phyloP scores from a whole-genome alignment of 1,284 basidiomycete genomes.

The Bjerkandera adusta region DNA sequence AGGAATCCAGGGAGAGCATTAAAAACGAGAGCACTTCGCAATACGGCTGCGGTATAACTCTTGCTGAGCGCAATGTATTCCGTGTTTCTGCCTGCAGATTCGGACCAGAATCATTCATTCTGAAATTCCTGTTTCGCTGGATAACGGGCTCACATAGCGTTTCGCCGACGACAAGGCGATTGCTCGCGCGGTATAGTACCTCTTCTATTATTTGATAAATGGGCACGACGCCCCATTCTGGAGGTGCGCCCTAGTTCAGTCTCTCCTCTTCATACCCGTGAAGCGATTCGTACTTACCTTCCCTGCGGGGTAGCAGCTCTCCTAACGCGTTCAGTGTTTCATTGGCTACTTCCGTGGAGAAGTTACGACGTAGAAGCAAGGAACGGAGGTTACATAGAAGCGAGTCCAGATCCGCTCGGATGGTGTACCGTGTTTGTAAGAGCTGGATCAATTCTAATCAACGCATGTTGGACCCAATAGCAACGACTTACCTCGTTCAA shows the following conservation, averaged over 20 bases:
- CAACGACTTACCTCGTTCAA: constrained; percentile 83
- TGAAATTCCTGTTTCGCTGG: too few relatives aligned
- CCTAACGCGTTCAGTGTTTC: constrained; percentile 35
- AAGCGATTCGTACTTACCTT: constrained; percentile 21
- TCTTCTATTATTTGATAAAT: constrained; percentile 3
- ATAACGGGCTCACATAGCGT: constrained; percentile 6
- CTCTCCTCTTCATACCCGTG: too few relatives aligned
- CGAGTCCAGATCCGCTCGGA: constrained; percentile 32
- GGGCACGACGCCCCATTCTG: constrained; percentile 7
- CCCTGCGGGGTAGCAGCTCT: constrained; percentile 29
- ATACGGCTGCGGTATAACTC: constrained; percentile 19
- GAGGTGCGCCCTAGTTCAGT: too few relatives aligned
- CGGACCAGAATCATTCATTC: too few relatives aligned
- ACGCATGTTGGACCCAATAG: too few relatives aligned
- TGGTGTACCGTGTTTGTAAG: too few relatives aligned
- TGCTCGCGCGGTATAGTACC: constrained; percentile 9
- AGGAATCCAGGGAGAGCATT: constrained; percentile 15
- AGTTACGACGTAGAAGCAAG: constrained; percentile 35
- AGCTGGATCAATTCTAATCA: neutral
- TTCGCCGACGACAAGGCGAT: constrained; percentile 15
- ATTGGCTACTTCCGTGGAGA: constrained; percentile 35
- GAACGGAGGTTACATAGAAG: constrained; percentile 37
- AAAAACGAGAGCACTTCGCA: constrained; percentile 14
- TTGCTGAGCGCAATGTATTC: constrained; percentile 19
- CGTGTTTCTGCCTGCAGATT: constrained; percentile 23